A percentile compares a stretch with the other conserved stretches of the same genome.
phyloP scores from a whole-genome alignment of 345 rosid species.

The Populus davidiana region DNA sequence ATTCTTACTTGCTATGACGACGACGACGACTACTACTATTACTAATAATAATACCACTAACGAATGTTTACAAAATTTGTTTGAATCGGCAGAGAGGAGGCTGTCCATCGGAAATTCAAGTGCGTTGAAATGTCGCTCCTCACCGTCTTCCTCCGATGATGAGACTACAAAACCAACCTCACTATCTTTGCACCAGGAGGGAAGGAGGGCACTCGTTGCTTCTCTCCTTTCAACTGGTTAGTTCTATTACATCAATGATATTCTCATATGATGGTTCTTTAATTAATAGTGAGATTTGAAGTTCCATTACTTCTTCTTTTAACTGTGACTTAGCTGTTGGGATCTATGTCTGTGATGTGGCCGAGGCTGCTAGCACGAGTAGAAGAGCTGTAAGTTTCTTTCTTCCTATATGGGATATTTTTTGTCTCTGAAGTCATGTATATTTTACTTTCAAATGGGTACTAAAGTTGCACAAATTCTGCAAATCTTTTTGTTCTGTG shows the following conservation, averaged over 20 bases:
- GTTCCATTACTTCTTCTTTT: neutral
- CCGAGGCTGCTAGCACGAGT: conserved; percentile 89
- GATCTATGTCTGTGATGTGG: conserved; percentile 40
- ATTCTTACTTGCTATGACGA: neutral
- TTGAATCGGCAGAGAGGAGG: conserved; percentile 40
- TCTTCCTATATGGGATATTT: neutral
- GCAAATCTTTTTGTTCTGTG: conserved; percentile 20
- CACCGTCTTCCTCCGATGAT: conserved; percentile 42
- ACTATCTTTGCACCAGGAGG: conserved; percentile 26
- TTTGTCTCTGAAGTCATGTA: neutral
- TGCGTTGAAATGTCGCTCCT: conserved; percentile 37
- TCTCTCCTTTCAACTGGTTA: conserved; percentile 56
- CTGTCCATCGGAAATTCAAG: conserved; percentile 14
- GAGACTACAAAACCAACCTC: conserved; percentile 23
- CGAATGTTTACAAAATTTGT: neutral
- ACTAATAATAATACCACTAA: neutral
- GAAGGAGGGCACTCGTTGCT: conserved; percentile 63
- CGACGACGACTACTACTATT: too few relatives aligned
- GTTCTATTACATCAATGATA: neutral
- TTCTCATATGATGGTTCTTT: neutral
- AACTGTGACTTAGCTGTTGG: conserved; percentile 49
- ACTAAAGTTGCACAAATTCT: conserved; percentile 4
- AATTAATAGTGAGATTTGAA: neutral
- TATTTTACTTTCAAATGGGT: neutral
- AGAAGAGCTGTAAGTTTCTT: conserved; percentile 74